Evolutionary conservation across 2,329 filamentous ascomycete species (phyloP).

Genomic region (Penicillium sp.): DNA sequence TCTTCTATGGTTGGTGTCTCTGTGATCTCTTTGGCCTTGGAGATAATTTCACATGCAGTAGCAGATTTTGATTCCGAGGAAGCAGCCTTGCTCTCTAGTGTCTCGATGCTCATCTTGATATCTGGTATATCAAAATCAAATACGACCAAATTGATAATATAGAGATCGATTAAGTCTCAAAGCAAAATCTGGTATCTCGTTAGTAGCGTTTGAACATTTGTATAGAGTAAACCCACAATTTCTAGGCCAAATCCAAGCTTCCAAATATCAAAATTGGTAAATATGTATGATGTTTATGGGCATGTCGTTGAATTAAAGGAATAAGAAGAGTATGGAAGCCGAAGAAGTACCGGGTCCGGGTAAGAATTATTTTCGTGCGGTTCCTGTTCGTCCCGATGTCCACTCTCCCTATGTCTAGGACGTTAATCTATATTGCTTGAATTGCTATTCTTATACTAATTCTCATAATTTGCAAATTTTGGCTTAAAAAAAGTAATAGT

Average conservation of each 20-base stretch:
- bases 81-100: background rate
- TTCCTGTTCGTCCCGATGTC: constrained; percentile 22
- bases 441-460: background rate
- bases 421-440: no score
- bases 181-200: background rate
- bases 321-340: background rate
- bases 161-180: background rate
- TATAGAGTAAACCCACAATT: background rate
- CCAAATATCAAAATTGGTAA: background rate
- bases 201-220: background rate
- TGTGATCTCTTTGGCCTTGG: background rate
- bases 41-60: background rate
- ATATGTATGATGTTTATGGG: background rate
- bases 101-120: constrained; percentile 14
- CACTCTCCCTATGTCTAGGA: no score
- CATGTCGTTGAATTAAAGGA: background rate
- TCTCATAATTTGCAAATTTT: background rate
- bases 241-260: background rate
- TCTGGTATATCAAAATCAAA: background rate
- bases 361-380: constrained; percentile 17
- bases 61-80: background rate
- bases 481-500: background rate
- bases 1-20: background rate
- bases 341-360: constrained; percentile 13
- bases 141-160: background rate